Conservation (phyloP, 176 grass and related monocot species). For the Oropetium thomaeum region DNA sequence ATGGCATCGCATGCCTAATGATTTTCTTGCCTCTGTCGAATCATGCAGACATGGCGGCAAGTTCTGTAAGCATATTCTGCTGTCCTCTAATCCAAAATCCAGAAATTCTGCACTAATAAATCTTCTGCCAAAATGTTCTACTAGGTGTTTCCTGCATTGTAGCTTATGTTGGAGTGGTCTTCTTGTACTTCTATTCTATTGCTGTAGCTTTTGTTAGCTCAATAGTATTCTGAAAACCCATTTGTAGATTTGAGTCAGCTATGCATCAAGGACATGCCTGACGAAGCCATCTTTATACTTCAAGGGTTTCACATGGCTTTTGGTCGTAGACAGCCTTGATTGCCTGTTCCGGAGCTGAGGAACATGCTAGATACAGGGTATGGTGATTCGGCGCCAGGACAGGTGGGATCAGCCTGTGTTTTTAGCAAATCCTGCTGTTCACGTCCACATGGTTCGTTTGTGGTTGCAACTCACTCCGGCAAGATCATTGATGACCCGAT, state of each 20-base stretch:
- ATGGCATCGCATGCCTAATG: conserved; percentile 36
- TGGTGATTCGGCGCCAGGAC: conserved; percentile 23
- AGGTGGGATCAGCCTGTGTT: conserved; percentile 37
- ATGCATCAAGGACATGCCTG: conserved; percentile 18
- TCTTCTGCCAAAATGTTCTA: not conserved
- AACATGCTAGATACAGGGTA: conserved; percentile 44
- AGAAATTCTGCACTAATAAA: not conserved
- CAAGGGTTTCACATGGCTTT: conserved; percentile 44
- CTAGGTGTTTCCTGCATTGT: not conserved
- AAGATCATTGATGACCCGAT: conserved; percentile 36
- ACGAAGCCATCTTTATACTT: conserved; percentile 23
- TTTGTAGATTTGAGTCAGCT: conserved; percentile 22
- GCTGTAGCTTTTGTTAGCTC: not conserved
- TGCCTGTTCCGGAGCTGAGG: conserved; percentile 34
- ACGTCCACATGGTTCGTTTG: conserved; percentile 48
- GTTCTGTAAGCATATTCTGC: not conserved
- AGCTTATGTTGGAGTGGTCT: conserved; percentile 1
- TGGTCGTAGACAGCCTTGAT: conserved; percentile 52
- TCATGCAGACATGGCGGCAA: conserved; percentile 4
- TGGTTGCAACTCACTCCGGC: conserved; percentile 28
- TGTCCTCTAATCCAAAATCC: not conserved
- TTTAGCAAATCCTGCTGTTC: conserved; percentile 43
- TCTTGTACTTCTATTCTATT: not conserved
- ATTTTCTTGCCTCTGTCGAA: conserved; percentile 9
- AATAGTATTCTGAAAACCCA: not conserved